These are phyloP conservation scores for Metschnikowia corniflorae DNA, from an alignment of 805 yeast genomes.

Conservation along the genomic window DNA sequence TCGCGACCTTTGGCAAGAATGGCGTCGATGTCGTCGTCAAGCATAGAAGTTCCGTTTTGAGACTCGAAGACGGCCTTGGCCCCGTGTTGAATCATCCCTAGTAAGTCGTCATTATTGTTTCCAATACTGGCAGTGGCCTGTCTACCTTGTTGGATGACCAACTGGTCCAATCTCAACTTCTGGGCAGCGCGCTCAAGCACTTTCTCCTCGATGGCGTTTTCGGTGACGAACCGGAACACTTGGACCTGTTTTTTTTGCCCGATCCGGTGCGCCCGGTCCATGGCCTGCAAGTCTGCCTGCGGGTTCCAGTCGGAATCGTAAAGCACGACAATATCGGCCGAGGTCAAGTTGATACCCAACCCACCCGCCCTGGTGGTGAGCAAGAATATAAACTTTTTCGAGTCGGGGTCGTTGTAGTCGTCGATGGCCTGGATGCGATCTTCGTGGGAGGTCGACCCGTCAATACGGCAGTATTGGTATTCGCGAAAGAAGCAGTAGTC, in stretches of 20 bases:
- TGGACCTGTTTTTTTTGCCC: constrained; percentile 96
- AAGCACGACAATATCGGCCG: constrained; percentile 85
- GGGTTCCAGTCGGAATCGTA: constrained; percentile 98
- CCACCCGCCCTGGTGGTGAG: constrained; percentile 97
- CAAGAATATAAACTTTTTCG: constrained; percentile 78
- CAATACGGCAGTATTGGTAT: constrained; percentile 85
- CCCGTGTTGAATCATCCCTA: constrained; percentile 96
- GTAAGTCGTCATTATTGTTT: constrained; percentile 74
- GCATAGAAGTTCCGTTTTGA: constrained; percentile 24
- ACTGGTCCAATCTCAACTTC: constrained; percentile 84
- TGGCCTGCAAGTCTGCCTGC: constrained; percentile 95
- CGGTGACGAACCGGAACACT: constrained; percentile 91
- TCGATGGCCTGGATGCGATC: constrained; percentile 92
- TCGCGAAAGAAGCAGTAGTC: constrained; percentile 87
- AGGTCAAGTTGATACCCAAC: constrained; percentile 85
- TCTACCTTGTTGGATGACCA: constrained; percentile 84
- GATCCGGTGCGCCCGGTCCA: constrained; percentile 97
- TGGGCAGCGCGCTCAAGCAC: constrained; percentile 96
- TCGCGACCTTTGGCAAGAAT: constrained; percentile 78
- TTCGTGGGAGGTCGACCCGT: constrained; percentile 90
- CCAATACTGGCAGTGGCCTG: constrained; percentile 48
- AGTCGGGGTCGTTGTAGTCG: constrained; percentile 78
- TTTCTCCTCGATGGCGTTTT: constrained; percentile 93
- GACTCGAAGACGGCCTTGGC: constrained; percentile 83
- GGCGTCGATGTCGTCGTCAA: constrained; percentile 74